phyloP scores from a whole-genome alignment of 1,284 basidiomycete genomes.

The Lignosus rhinocerotis region DNA sequence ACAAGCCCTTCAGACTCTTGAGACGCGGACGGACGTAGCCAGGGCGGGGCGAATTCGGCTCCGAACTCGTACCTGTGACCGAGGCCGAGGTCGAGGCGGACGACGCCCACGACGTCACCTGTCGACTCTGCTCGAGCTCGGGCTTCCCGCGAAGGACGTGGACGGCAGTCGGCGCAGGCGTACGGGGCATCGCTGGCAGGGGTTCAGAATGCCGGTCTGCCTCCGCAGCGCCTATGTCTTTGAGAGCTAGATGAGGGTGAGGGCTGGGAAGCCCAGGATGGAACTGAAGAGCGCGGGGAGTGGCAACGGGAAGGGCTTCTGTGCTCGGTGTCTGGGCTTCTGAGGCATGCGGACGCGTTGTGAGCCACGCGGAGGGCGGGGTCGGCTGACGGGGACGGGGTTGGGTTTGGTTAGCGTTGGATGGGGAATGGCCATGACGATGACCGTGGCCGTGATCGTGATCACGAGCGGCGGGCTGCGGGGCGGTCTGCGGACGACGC shows the following conservation, averaged over 20 bases:
- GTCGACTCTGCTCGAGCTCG: background rate
- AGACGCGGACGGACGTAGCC: conserved; percentile 14
- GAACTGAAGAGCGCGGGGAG: background rate
- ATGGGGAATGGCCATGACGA: too few species aligned
- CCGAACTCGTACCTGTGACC: conserved; percentile 8
- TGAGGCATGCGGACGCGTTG: background rate
- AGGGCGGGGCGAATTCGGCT: conserved; percentile 17
- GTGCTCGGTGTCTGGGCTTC: background rate
- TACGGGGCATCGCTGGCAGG: conserved; percentile 7
- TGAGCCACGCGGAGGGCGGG: background rate
- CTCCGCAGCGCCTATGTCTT: background rate
- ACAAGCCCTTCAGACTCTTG: conserved; percentile 19
- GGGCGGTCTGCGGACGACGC: conserved; percentile 10
- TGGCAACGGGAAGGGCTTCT: background rate
- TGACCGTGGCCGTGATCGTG: too few species aligned
- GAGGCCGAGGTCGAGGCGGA: background rate
- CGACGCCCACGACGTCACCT: conserved; percentile 1
- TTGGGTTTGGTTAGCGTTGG: background rate
- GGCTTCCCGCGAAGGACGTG: background rate
- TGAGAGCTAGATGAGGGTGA: background rate
- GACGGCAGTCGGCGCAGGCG: background rate
- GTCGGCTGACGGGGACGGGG: background rate
- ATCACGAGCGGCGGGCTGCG: background rate
- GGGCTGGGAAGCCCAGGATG: background rate
- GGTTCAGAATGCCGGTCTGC: conserved; percentile 13